Percentiles rank a stretch among this genome's conserved stretches.
These are phyloP conservation scores for Alternaria conjuncta DNA, from an alignment of 2,329 filamentous ascomycete genomes.

Conservation along the genomic window DNA sequence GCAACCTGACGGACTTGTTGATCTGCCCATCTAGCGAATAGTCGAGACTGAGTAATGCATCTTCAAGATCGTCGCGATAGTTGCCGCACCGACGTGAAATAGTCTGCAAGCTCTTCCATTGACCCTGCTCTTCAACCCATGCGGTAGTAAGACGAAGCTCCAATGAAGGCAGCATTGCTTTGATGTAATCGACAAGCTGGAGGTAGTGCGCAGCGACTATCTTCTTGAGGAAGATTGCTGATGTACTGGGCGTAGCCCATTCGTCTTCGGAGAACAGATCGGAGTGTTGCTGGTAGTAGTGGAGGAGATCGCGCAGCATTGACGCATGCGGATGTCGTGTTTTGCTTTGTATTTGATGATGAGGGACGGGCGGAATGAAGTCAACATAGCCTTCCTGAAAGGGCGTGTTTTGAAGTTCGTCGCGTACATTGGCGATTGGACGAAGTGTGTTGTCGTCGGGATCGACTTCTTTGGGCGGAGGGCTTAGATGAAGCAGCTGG, in stretches of 20 bases:
- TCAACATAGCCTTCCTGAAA: constrained; percentile 44
- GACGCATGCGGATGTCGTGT: constrained; percentile 31
- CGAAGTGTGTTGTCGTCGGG: not conserved
- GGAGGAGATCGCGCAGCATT: constrained; percentile 37
- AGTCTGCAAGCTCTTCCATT: constrained; percentile 43
- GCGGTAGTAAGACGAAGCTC: constrained; percentile 41
- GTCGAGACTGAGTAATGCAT: constrained; percentile 38
- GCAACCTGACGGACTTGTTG: not conserved
- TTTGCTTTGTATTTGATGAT: not conserved
- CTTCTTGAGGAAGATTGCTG: constrained; percentile 42
- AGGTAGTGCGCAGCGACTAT: constrained; percentile 44
- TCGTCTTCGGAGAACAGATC: constrained; percentile 19
- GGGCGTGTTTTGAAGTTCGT: constrained; percentile 21
- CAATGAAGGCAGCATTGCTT: constrained; percentile 42
- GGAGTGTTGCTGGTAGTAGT: constrained; percentile 35
- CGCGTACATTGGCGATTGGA: not conserved
- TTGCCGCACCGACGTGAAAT: constrained; percentile 45
- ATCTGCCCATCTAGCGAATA: constrained; percentile 24
- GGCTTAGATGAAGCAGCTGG: constrained; percentile 25
- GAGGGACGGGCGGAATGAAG: constrained; percentile 27
- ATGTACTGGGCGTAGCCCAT: constrained; percentile 30
- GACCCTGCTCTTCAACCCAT: constrained; percentile 44
- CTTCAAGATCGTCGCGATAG: constrained; percentile 45
- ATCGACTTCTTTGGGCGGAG: constrained; percentile 21
- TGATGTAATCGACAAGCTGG: constrained; percentile 45